A percentile compares a stretch with the other conserved stretches of the same genome.
These are phyloP conservation scores for Chaetomium cochliodes DNA, from an alignment of 495 filamentous ascomycete species.

Conservation along the genomic window DNA sequence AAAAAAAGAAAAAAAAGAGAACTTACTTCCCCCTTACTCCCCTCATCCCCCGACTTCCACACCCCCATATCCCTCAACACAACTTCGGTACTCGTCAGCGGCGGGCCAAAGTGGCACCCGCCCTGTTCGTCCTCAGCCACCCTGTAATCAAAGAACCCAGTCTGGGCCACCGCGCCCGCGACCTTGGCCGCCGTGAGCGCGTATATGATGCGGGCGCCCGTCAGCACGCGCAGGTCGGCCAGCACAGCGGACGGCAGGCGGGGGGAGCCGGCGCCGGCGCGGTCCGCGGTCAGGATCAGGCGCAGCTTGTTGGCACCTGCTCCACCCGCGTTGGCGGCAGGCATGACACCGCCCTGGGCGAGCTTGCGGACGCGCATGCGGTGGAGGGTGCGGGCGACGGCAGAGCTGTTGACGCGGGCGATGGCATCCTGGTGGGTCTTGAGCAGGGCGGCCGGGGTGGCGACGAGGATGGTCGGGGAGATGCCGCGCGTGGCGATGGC, in stretches of 20 bases:
- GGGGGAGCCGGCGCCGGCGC: slow-evolving; percentile 50
- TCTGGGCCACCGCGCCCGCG: slow-evolving; percentile 82
- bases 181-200: slow-evolving; percentile 78
- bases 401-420: slow-evolving; percentile 46
- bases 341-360: slow-evolving; percentile 68
- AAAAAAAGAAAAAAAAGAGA: too few species aligned
- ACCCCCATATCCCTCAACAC: slow-evolving; percentile 60
- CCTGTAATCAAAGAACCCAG: slow-evolving; percentile 83
- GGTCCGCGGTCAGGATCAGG: slow-evolving; percentile 66
- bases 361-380: slow-evolving; percentile 68
- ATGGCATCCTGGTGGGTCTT: slow-evolving; percentile 58
- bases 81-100: slow-evolving; percentile 76
- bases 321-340: slow-evolving; percentile 42
- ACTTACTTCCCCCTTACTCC: slow-evolving; percentile 62
- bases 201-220: slow-evolving; percentile 77
- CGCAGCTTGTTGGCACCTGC: slow-evolving; percentile 74
- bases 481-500: slow-evolving; percentile 67
- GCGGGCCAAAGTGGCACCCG: slow-evolving; percentile 76
- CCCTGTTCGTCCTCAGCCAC: slow-evolving; percentile 49
- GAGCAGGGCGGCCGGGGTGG: slow-evolving; percentile 69
- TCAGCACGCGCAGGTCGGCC: slow-evolving; percentile 76
- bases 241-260: slow-evolving; percentile 64
- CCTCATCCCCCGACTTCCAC: slow-evolving; percentile 59
- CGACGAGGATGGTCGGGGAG: slow-evolving; percentile 79
- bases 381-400: slow-evolving; percentile 53